Evolutionary conservation across 768 basidiomycete genomes (phyloP).

Genomic region (Lactarius trivialis): DNA sequence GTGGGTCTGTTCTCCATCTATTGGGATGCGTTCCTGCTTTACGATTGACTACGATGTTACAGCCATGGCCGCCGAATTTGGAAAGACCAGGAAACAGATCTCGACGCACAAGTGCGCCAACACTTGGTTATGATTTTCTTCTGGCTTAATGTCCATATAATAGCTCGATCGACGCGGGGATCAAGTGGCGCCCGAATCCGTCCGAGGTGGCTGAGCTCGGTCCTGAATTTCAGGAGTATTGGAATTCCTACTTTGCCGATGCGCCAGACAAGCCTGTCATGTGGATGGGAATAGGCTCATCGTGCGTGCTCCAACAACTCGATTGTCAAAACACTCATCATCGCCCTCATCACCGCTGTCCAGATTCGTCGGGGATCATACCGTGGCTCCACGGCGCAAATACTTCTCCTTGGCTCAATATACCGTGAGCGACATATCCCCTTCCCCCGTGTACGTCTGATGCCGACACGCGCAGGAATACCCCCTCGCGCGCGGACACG

Average conservation of each 20-base stretch:
- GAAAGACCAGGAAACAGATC: constrained; percentile 37
- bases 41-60: neutral
- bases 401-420: constrained; percentile 20
- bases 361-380: constrained; percentile 22
- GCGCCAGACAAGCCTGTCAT: constrained; percentile 52
- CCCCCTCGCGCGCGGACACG: constrained; percentile 21
- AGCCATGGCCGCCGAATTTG: constrained; percentile 35
- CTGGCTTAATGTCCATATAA: neutral
- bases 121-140: no score
- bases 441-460: neutral
- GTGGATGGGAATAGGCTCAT: constrained; percentile 36
- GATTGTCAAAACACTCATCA: neutral
- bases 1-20: neutral
- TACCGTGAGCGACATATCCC: neutral
- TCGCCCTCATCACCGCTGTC: neutral
- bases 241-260: constrained; percentile 44
- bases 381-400: constrained; percentile 9
- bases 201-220: constrained; percentile 46
- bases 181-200: constrained; percentile 47
- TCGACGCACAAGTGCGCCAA: constrained; percentile 43
- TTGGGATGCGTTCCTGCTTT: neutral
- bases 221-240: constrained; percentile 41
- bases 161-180: constrained; percentile 40
- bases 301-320: constrained; percentile 31
- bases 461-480: constrained; percentile 3